Evolutionary conservation across 2,329 filamentous ascomycete species (phyloP).

Genomic region (Sclerotinia spermophila): DNA sequence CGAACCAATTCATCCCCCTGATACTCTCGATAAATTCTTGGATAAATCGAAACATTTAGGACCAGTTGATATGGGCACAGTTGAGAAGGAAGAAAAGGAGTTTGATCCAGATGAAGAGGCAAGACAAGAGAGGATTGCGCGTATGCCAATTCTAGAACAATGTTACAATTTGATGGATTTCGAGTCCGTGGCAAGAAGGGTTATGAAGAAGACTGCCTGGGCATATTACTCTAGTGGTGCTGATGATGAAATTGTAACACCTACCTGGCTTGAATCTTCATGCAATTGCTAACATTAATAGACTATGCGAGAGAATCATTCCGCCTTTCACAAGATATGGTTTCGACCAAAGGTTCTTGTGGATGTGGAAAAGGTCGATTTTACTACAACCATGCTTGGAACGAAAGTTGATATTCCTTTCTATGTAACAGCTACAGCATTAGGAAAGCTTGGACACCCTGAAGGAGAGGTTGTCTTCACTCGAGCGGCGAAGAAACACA

Average conservation of each 20-base stretch:
- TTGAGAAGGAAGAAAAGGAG: conserved; percentile 62
- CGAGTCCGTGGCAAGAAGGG: conserved; percentile 80
- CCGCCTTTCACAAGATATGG: conserved; percentile 95
- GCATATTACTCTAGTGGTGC: conserved; percentile 95
- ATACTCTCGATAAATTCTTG: conserved; percentile 83
- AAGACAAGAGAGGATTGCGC: conserved; percentile 67
- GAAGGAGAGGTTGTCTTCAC: conserved; percentile 94
- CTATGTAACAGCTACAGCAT: conserved; percentile 92
- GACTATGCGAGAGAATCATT: conserved; percentile 94
- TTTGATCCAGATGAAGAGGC: conserved; percentile 68
- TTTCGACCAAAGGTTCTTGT: conserved; percentile 87
- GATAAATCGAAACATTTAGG: conserved; percentile 83
- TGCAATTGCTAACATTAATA: conserved; percentile 39
- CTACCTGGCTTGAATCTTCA: neutral
- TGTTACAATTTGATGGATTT: conserved; percentile 97
- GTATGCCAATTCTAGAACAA: conserved; percentile 77
- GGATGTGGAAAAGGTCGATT: conserved; percentile 83
- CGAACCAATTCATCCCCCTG: conserved; percentile 83
- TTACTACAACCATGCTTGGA: conserved; percentile 90
- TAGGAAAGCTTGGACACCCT: conserved; percentile 89
- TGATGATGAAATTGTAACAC: conserved; percentile 76
- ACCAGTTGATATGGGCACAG: conserved; percentile 82
- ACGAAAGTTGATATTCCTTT: conserved; percentile 81
- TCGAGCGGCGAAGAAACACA: conserved; percentile 75
- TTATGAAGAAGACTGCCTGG: conserved; percentile 98